A percentile compares a stretch with the other conserved stretches of the same genome.
phyloP scores from a whole-genome alignment of 2,329 filamentous ascomycete genomes.

The Rhytidhysteron rufulum region DNA sequence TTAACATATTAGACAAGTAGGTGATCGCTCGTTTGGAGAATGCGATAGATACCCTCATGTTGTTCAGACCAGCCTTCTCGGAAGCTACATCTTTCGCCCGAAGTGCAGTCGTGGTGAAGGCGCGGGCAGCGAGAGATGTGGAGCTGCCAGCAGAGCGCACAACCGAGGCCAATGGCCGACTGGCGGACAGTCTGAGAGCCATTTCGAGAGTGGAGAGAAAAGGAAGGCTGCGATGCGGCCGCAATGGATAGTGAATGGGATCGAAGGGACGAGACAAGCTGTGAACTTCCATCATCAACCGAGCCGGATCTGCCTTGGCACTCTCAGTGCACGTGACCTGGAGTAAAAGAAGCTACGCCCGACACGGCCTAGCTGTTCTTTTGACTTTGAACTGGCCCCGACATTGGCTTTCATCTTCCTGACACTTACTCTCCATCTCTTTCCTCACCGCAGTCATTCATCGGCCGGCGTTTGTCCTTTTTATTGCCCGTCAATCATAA shows the following conservation, averaged over 20 bases:
- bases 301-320: too few relatives aligned
- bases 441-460: constrained; percentile 13
- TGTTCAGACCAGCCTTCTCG: constrained; percentile 40
- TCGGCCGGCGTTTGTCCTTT: constrained; percentile 31
- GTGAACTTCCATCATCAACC: neutral
- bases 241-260: constrained; percentile 7
- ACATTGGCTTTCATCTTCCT: constrained; percentile 8
- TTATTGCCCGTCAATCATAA: constrained; percentile 10
- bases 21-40: too few relatives aligned
- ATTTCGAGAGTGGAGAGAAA: constrained; percentile 24
- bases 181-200: constrained; percentile 39
- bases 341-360: too few relatives aligned
- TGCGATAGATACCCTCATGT: constrained; percentile 38
- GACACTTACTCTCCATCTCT: constrained; percentile 20
- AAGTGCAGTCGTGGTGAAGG: constrained; percentile 41
- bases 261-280: neutral
- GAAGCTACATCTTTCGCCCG: constrained; percentile 43
- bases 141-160: constrained; percentile 32
- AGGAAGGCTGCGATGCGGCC: constrained; percentile 20
- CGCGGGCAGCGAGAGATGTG: constrained; percentile 28
- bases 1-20: constrained; percentile 15
- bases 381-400: neutral
- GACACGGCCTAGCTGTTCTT: too few relatives aligned
- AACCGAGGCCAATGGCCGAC: constrained; percentile 35
- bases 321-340: too few relatives aligned